Evolutionary conservation across 495 filamentous ascomycete species (phyloP).

Genomic region (Penicillium flavigenum): DNA sequence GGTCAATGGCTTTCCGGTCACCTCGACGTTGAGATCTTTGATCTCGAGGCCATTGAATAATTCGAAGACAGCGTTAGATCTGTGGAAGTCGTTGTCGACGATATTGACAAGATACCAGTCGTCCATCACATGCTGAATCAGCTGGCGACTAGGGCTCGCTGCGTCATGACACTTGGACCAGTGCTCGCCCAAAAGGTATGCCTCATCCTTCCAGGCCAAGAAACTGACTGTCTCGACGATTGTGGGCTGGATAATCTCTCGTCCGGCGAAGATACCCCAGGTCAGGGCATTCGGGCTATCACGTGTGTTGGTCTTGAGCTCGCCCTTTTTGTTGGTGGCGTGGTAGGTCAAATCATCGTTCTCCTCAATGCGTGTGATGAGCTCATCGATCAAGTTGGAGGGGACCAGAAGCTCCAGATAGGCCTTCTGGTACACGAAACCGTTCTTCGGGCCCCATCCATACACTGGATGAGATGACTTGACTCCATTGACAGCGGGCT

Average conservation of each 20-base stretch:
- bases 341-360: conserved; percentile 88
- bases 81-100: conserved; percentile 53
- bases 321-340: conserved; percentile 77
- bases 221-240: conserved; percentile 98
- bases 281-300: conserved; percentile 93
- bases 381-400: conserved; percentile 71
- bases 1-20: conserved; percentile 25
- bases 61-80: conserved; percentile 21
- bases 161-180: conserved; percentile 90
- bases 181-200: conserved; percentile 85
- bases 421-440: conserved; percentile 98
- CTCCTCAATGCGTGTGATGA: conserved; percentile 75
- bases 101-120: conserved; percentile 95
- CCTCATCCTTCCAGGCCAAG: conserved; percentile 98
- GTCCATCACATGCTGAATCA: conserved; percentile 83
- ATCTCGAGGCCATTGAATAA: conserved; percentile 73
- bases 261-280: conserved; percentile 98
- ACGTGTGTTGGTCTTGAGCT: conserved; percentile 79
- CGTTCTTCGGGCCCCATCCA: conserved; percentile 92
- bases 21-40: conserved; percentile 56
- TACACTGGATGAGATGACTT: conserved; percentile 82
- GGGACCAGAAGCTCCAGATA: conserved; percentile 91
- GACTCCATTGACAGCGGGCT: conserved; percentile 91
- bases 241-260: conserved; percentile 99
- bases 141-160: conserved; percentile 71